phyloP scores from a whole-genome alignment of 768 basidiomycete genomes.

The Mycena chlorophos region DNA sequence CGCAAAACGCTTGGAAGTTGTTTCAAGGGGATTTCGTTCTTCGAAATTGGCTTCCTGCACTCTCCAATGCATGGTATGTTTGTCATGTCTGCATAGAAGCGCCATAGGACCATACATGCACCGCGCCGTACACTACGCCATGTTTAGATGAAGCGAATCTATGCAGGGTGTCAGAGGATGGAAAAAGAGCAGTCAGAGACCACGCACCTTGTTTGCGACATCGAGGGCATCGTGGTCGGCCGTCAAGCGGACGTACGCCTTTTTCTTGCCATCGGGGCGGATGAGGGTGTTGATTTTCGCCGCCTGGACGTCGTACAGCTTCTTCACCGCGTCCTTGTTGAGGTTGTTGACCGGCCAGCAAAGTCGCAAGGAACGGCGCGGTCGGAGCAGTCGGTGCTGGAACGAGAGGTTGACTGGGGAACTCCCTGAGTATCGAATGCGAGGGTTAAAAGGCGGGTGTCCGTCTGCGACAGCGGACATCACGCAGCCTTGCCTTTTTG shows the following conservation, averaged over 20 bases:
- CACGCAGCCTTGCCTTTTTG: too few species aligned
- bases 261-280: constrained; percentile 98
- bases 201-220: constrained; percentile 91
- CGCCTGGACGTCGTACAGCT: constrained; percentile 95
- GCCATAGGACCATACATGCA: constrained; percentile 12
- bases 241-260: constrained; percentile 95
- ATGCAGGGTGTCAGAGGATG: neutral
- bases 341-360: constrained; percentile 97
- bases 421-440: too few species aligned
- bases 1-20: too few species aligned
- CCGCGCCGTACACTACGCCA: constrained; percentile 2
- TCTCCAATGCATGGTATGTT: too few species aligned
- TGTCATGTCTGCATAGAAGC: too few species aligned
- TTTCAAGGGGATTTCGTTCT: too few species aligned
- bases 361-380: constrained; percentile 94
- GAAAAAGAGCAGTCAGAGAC: neutral
- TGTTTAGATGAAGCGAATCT: constrained; percentile 97
- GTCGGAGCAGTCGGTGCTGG: constrained; percentile 98
- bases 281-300: constrained; percentile 98
- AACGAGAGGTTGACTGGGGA: constrained; percentile 90
- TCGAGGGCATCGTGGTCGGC: constrained; percentile 96
- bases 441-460: too few species aligned
- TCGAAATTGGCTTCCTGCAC: too few species aligned
- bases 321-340: constrained; percentile 99
- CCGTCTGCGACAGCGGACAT: too few species aligned